Conservation (phyloP, 1,284 basidiomycete species). For the Heterobasidion annosum region DNA sequence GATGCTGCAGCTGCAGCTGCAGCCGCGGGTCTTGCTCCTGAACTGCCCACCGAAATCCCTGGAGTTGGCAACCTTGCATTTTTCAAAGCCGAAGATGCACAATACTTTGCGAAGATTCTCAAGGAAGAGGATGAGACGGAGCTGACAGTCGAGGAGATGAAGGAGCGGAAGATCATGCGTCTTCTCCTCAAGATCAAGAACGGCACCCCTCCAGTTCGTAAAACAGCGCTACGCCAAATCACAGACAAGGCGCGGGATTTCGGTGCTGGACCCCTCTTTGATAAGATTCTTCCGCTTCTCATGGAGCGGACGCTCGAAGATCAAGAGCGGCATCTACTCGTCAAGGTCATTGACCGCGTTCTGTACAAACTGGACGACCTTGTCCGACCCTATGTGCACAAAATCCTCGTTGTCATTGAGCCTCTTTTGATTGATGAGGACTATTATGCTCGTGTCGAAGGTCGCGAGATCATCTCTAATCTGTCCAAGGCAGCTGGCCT, state of each 20-base stretch:
- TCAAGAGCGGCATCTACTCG: slow-evolving; percentile 95
- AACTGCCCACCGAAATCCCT: slow-evolving; percentile 97
- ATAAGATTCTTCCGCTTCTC: slow-evolving; percentile 96
- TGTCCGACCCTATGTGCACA: slow-evolving; percentile 98
- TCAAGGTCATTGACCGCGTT: slow-evolving; percentile 99
- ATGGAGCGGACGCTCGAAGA: slow-evolving; percentile 99
- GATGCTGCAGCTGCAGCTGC: slow-evolving; percentile 81
- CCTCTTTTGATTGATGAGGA: slow-evolving; percentile 98
- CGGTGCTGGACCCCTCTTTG: slow-evolving; percentile 97
- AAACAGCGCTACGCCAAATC: slow-evolving; percentile 95
- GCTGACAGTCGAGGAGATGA: slow-evolving; percentile 95
- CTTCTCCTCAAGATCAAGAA: slow-evolving; percentile 99
- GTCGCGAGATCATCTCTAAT: slow-evolving; percentile 98
- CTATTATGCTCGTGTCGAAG: slow-evolving; percentile 99
- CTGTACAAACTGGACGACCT: slow-evolving; percentile 99
- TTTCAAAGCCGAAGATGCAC: slow-evolving; percentile 97
- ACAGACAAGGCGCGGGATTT: slow-evolving; percentile 99
- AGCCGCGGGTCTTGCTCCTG: slow-evolving; percentile 87
- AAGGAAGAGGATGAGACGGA: slow-evolving; percentile 95
- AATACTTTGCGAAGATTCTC: slow-evolving; percentile 96
- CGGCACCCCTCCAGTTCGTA: slow-evolving; percentile 96
- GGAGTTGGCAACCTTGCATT: slow-evolving; percentile 96
- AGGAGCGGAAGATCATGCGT: slow-evolving; percentile 99
- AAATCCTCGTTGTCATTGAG: slow-evolving; percentile 99
- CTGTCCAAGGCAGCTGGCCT: slow-evolving; percentile 97